Evolutionary conservation across 2,329 filamentous ascomycete species (phyloP).

Genomic region (Trichoderma sp.): DNA sequence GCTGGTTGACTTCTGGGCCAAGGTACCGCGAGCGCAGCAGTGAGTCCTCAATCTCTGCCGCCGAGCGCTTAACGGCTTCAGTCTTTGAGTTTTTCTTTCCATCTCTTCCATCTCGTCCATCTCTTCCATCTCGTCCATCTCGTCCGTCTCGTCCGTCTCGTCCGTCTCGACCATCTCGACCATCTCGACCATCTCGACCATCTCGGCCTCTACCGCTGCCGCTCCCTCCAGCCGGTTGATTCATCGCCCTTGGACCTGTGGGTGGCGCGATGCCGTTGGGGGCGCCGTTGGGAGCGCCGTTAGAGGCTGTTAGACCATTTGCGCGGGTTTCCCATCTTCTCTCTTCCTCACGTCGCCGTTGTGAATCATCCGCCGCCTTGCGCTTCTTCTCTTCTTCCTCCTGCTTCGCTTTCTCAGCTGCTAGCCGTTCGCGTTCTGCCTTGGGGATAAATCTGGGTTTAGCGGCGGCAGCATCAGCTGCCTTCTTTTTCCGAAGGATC

Average conservation of each 20-base stretch:
- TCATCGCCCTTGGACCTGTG: constrained; percentile 71
- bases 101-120: constrained; percentile 27
- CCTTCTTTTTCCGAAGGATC: constrained; percentile 80
- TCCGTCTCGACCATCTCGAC: constrained; percentile 42
- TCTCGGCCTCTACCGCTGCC: constrained; percentile 38
- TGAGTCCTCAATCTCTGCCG: constrained; percentile 69
- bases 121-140: neutral
- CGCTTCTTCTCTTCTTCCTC: constrained; percentile 60
- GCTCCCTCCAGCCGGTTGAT: constrained; percentile 41
- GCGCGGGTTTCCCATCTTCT: constrained; percentile 38
- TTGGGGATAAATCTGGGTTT: constrained; percentile 89
- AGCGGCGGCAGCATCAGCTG: constrained; percentile 77
- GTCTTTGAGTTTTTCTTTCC: constrained; percentile 40
- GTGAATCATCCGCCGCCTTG: constrained; percentile 59
- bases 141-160: constrained; percentile 31
- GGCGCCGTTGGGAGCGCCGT: constrained; percentile 30
- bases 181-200: constrained; percentile 30
- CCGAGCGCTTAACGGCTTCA: constrained; percentile 42
- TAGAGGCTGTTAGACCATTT: constrained; percentile 31
- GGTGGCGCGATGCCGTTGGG: constrained; percentile 49
- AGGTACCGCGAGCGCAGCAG: constrained; percentile 83
- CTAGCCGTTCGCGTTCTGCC: constrained; percentile 77
- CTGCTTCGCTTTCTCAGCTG: constrained; percentile 75
- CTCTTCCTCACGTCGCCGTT: constrained; percentile 69
- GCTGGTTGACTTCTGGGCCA: constrained; percentile 81